Conservation (phyloP, 495 filamentous ascomycete species). For the Aspergillus incahuasiensis region DNA sequence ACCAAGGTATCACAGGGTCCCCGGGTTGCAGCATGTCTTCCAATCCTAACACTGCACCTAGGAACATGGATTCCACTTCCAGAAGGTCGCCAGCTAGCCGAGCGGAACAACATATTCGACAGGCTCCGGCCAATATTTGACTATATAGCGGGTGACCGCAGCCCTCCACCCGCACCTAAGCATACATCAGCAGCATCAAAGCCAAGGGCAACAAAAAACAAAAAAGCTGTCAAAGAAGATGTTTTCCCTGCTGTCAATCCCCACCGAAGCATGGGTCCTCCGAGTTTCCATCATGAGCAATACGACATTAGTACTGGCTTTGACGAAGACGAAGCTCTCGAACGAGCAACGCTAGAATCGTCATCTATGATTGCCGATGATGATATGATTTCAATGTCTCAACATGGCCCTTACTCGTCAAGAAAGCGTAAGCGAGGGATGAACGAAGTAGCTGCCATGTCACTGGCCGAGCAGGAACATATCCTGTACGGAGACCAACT, state of each 20-base stretch:
- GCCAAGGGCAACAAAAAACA: constrained; percentile 58
- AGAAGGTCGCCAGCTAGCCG: constrained; percentile 73
- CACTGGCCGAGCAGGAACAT: constrained; percentile 71
- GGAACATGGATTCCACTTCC: constrained; percentile 95
- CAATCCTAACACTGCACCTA: constrained; percentile 28
- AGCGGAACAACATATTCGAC: constrained; percentile 77
- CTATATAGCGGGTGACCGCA: constrained; percentile 75
- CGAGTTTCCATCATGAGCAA: constrained; percentile 49
- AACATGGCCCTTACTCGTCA: constrained; percentile 56
- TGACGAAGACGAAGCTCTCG: constrained; percentile 75
- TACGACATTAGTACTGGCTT: constrained; percentile 55
- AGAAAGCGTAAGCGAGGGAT: constrained; percentile 71
- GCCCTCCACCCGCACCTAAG: constrained; percentile 89
- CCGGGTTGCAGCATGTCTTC: constrained; percentile 4
- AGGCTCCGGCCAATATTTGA: constrained; percentile 85
- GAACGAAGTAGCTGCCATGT: constrained; percentile 55
- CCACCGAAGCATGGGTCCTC: constrained; percentile 40
- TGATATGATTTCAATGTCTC: constrained; percentile 62
- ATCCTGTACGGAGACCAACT: constrained; percentile 87
- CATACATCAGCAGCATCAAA: constrained; percentile 68
- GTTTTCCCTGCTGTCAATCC: constrained; percentile 38
- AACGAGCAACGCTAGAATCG: constrained; percentile 72
- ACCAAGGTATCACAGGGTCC: constrained; percentile 62
- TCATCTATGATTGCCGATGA: constrained; percentile 81
- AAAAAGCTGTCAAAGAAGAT: constrained; percentile 32